Evolutionary conservation across 345 rosid species (phyloP).

Genomic region (Citrus australasica): DNA sequence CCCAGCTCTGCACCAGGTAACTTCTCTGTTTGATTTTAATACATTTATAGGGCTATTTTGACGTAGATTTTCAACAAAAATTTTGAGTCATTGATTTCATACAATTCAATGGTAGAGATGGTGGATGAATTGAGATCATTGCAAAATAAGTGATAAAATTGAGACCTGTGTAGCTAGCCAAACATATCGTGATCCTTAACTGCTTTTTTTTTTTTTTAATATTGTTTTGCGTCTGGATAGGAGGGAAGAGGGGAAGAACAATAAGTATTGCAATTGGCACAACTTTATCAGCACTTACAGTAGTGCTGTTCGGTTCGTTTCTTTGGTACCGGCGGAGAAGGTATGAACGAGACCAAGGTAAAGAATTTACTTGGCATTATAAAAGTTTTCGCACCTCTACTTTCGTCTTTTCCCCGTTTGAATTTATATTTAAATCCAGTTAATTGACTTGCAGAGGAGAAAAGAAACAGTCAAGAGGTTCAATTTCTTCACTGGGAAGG

Average conservation of each 20-base stretch:
- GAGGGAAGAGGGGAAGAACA: background rate
- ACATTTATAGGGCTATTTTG: too few species aligned
- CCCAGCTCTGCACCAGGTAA: background rate
- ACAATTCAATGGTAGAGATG: too few species aligned
- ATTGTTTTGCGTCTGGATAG: background rate
- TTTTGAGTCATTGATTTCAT: too few species aligned
- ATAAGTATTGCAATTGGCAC: constrained; percentile 3
- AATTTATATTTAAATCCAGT: background rate
- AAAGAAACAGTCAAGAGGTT: constrained; percentile 8
- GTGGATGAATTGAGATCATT: too few species aligned
- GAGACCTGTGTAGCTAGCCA: background rate
- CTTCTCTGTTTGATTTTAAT: too few species aligned
- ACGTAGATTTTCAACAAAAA: too few species aligned
- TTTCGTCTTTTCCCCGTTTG: background rate
- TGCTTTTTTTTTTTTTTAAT: too few species aligned
- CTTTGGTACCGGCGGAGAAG: background rate
- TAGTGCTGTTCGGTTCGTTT: background rate
- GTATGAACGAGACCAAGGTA: background rate
- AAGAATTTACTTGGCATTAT: background rate
- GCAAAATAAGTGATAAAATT: too few species aligned
- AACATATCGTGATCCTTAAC: background rate
- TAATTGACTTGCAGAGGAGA: background rate
- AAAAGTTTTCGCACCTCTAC: background rate
- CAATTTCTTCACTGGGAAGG: constrained; percentile 7
- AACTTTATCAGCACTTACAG: background rate